phyloP scores from a whole-genome alignment of 768 basidiomycete species.

The Sporobolomyces roseus region DNA sequence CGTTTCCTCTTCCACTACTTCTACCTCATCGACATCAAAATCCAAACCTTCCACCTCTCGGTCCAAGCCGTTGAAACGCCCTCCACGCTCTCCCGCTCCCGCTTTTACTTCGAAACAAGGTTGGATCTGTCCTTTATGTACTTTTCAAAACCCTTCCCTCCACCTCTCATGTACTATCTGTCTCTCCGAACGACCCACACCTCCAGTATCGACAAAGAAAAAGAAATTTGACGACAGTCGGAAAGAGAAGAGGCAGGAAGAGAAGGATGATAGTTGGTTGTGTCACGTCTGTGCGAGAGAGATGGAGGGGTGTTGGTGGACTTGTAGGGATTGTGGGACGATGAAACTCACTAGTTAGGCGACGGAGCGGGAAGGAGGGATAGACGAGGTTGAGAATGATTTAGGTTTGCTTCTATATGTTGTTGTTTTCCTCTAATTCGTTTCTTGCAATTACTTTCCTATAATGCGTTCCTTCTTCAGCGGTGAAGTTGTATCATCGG shows the following conservation, averaged over 20 bases:
- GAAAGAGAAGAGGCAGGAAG: neutral
- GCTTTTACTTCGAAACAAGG: neutral
- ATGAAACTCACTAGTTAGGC: conserved; percentile 22
- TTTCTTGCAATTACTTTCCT: no score
- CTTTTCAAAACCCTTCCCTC: conserved; percentile 33
- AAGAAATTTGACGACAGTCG: neutral
- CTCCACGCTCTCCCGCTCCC: neutral
- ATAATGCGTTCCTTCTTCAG: no score
- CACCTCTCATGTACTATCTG: conserved; percentile 40
- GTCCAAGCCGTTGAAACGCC: neutral
- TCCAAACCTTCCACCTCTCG: neutral
- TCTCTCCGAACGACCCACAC: conserved; percentile 22
- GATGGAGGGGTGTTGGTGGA: conserved; percentile 31
- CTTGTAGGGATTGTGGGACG: conserved; percentile 26
- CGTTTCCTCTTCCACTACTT: conserved; percentile 12
- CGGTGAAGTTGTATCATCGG: no score
- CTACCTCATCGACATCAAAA: neutral
- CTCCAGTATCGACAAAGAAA: no score
- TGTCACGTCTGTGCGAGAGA: conserved; percentile 29
- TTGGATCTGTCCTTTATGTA: conserved; percentile 43
- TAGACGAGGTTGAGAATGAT: no score
- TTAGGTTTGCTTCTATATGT: no score
- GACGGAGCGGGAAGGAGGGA: neutral
- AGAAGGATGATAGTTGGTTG: conserved; percentile 22
- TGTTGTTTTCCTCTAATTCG: no score